Percentiles rank a stretch among this genome's conserved stretches.
Conservation (phyloP, 2,329 filamentous ascomycete species). For the Pseudogymnoascus pannorum region DNA sequence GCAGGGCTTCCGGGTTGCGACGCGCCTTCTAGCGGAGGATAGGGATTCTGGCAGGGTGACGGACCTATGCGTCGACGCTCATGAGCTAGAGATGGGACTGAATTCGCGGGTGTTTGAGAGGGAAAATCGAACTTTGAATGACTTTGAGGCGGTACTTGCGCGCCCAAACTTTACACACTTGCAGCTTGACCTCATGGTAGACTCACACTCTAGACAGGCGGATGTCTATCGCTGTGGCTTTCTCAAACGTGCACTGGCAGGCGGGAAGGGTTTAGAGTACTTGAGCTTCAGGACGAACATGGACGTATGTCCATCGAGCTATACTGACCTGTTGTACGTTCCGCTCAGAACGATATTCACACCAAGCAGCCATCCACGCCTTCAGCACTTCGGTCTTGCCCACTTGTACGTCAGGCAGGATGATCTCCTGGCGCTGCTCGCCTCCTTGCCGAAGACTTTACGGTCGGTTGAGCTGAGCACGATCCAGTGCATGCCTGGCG, state of each 20-base stretch:
- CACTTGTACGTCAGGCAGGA: conserved; percentile 22
- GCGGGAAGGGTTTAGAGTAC: conserved; percentile 19
- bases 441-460: conserved; percentile 23
- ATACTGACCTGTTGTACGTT: neutral
- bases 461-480: conserved; percentile 31
- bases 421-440: conserved; percentile 27
- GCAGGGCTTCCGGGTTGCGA: conserved; percentile 29
- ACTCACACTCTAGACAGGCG: neutral
- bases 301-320: neutral
- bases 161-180: conserved; percentile 25
- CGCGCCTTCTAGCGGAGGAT: conserved; percentile 21
- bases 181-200: conserved; percentile 23
- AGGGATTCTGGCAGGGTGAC: conserved; percentile 22
- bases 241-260: conserved; percentile 17
- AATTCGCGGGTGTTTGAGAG: conserved; percentile 28
- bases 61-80: conserved; percentile 31
- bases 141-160: conserved; percentile 21
- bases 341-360: conserved; percentile 28
- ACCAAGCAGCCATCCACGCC: conserved; percentile 21
- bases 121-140: conserved; percentile 19
- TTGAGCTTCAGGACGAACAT: conserved; percentile 20
- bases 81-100: conserved; percentile 27
- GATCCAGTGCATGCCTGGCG: conserved; percentile 21
- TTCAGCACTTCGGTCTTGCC: conserved; percentile 29
- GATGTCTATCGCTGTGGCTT: conserved; percentile 15